These are phyloP conservation scores for Cercophora scortea DNA, from an alignment of 495 filamentous ascomycete genomes.

Conservation along the genomic window DNA sequence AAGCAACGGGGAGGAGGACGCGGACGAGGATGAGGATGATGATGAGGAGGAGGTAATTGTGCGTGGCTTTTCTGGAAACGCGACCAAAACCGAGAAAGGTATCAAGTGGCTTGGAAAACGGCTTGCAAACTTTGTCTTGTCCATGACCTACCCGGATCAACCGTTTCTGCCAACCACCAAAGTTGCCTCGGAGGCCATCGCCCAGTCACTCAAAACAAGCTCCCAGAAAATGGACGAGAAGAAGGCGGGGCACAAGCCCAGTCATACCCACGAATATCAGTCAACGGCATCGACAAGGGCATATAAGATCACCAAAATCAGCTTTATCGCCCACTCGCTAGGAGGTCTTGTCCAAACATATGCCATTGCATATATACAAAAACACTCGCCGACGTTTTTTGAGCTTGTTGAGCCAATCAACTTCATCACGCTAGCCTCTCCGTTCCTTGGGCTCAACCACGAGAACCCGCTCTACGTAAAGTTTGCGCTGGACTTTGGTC, in stretches of 20 bases:
- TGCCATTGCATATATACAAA: conserved; percentile 94
- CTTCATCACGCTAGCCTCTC: conserved; percentile 86
- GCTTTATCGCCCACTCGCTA: conserved; percentile 89
- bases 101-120: conserved; percentile 96
- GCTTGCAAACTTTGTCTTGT: conserved; percentile 81
- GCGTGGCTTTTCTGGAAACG: conserved; percentile 84
- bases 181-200: conserved; percentile 33
- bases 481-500: conserved; percentile 90
- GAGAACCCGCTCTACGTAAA: conserved; percentile 97
- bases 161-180: conserved; percentile 67
- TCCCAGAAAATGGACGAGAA: conserved; percentile 20
- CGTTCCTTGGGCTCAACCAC: conserved; percentile 88
- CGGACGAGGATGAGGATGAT: conserved; percentile 22
- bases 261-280: conserved; percentile 11
- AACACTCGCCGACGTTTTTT: conserved; percentile 90
- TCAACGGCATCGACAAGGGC: conserved; percentile 41
- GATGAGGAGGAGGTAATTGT: conserved; percentile 91
- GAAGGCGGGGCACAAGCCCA: conserved; percentile 41
- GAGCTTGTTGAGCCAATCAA: conserved; percentile 80
- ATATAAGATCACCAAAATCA: conserved; percentile 90
- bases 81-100: conserved; percentile 80
- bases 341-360: conserved; percentile 91
- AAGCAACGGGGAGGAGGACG: background rate
- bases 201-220: conserved; percentile 22
- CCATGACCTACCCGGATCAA: conserved; percentile 88